Base-by-base conservation (phyloP, 2,329 filamentous ascomycete species). In the Fragosphaeria purpurea region DNA sequence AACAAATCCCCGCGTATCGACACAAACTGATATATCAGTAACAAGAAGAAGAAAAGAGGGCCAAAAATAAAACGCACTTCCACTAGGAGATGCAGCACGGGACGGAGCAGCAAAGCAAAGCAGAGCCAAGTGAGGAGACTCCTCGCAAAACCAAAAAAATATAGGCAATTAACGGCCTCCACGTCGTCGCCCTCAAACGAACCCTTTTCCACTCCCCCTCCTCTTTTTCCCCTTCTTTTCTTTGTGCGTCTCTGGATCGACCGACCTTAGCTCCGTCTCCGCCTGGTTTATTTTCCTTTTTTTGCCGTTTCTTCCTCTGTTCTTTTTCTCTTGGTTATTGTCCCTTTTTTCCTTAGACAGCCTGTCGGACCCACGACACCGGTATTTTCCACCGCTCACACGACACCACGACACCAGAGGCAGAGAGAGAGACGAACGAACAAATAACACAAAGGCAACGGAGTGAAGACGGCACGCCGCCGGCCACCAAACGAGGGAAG, bases 141-240 rank as follows among this genome's bases (percentile, higher is more conserved):
- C 10, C 46, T 41, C 22, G 42, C 50, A 39, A 41, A 50, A 50
- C 46, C 52, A 22, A 22, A 22, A 22, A 22, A 22, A 22, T 22
- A 22, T 22, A 51, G 42, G 52, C 55, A 56, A 56, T 56, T 42
- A 56, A 51, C 51, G 44, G 38, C 53, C 13, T 55, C 53, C 55
- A 56, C 53, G 55, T 56, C 44, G 55, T 46, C 50, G 9, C 10
- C 22, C 22, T 22, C 22, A 22, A 22, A 22, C 22, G 22, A 22
- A 22, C 2, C 42, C 22, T 33, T 22, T 9, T 46, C 38, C 41
- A 13, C 41, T 8, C 33, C 47, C 47, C 41, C 41, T 33, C 47
- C 13, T 40, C 12, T 37, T 30, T 45, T 45, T 13, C 40, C n/a
- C 9, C 37, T 35, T 38, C 42, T 44, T 4, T 37, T 35, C 6